These are phyloP conservation scores for Mariannaea elegans DNA, from an alignment of 2,329 filamentous ascomycete species.

Conservation along the genomic window DNA sequence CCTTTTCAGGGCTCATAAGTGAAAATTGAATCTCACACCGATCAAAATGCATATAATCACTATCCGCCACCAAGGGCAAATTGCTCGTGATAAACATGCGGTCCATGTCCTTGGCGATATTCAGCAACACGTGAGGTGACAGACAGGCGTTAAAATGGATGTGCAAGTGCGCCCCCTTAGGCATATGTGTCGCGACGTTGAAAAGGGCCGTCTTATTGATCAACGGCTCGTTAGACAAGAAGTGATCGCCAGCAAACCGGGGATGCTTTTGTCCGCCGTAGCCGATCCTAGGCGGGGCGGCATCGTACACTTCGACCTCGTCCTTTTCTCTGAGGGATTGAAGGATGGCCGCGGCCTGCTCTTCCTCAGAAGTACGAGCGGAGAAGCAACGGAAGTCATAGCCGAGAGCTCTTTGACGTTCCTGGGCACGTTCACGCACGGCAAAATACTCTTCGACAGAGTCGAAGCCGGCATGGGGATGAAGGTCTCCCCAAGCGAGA, in stretches of 20 bases:
- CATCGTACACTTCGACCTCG: constrained; percentile 46
- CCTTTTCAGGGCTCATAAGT: constrained; percentile 51
- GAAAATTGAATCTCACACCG: constrained; percentile 71
- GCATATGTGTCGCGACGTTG: constrained; percentile 64
- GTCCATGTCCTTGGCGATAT: constrained; percentile 61
- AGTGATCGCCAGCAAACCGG: constrained; percentile 64
- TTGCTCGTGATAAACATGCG: constrained; percentile 76
- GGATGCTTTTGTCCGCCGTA: constrained; percentile 55
- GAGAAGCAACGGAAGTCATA: constrained; percentile 52
- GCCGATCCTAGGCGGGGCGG: constrained; percentile 45
- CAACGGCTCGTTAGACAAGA: constrained; percentile 62
- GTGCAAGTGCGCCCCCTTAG: constrained; percentile 78
- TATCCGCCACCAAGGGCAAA: constrained; percentile 53
- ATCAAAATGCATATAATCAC: constrained; percentile 55
- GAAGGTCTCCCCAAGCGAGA: neutral
- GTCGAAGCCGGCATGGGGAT: constrained; percentile 10
- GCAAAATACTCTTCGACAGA: constrained; percentile 42
- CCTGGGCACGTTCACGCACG: constrained; percentile 42
- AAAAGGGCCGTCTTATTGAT: constrained; percentile 67
- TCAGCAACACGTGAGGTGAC: constrained; percentile 66
- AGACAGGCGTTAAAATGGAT: constrained; percentile 83
- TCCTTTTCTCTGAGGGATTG: constrained; percentile 49
- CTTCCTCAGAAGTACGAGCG: constrained; percentile 47
- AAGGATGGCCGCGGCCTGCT: constrained; percentile 51
- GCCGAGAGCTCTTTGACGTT: constrained; percentile 47